A percentile compares a stretch with the other conserved stretches of the same genome.
These are phyloP conservation scores for Neurospora terricola DNA, from an alignment of 495 filamentous ascomycete species.

Conservation along the genomic window DNA sequence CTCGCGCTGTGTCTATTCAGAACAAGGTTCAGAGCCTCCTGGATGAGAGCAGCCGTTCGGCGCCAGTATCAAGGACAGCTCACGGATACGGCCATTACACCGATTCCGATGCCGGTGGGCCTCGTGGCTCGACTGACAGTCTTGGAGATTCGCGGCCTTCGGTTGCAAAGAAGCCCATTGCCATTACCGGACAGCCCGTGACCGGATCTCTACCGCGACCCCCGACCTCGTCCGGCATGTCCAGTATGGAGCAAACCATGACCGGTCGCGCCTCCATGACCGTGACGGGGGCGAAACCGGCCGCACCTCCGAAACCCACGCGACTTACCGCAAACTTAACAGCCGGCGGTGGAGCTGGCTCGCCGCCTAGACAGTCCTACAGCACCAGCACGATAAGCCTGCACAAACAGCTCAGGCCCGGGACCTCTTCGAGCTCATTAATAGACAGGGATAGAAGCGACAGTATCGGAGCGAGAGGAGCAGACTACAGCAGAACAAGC, in stretches of 20 bases:
- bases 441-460: background rate
- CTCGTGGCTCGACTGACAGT: slow-evolving; percentile 1
- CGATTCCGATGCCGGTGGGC: slow-evolving; percentile 28
- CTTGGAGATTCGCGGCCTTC: slow-evolving; percentile 13
- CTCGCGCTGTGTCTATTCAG: slow-evolving; percentile 72
- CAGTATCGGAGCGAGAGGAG: slow-evolving; percentile 7
- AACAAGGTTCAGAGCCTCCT: slow-evolving; percentile 79
- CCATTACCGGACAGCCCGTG: background rate
- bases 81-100: slow-evolving; percentile 84
- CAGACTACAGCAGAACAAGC: background rate
- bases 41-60: slow-evolving; percentile 60
- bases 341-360: slow-evolving; percentile 16
- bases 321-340: slow-evolving; percentile 42
- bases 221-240: background rate
- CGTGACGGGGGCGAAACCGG: slow-evolving; percentile 18
- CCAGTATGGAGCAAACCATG: background rate
- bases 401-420: slow-evolving; percentile 6
- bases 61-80: slow-evolving; percentile 58
- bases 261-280: background rate
- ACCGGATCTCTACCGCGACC: background rate
- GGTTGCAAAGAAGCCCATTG: slow-evolving; percentile 26
- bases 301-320: slow-evolving; percentile 40
- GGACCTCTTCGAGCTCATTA: background rate
- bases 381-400: background rate
- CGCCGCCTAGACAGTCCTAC: slow-evolving; percentile 24